A percentile compares a stretch with the other conserved stretches of the same genome.
phyloP scores from a whole-genome alignment of 768 basidiomycete species.

The Sistotremastrum suecicum region DNA sequence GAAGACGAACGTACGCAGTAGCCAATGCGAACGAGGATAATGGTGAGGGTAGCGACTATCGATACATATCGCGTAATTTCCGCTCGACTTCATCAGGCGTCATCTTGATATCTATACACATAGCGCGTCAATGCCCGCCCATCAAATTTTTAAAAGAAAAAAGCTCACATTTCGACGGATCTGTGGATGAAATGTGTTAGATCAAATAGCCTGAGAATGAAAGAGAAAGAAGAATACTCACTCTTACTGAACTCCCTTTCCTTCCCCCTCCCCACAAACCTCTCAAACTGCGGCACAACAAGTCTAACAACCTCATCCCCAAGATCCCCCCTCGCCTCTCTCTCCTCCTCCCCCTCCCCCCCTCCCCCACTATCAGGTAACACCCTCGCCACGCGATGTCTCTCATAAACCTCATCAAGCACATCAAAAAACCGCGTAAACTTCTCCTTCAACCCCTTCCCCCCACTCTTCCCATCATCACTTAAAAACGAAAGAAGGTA shows the following conservation, averaged over 20 bases:
- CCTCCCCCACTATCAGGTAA: conserved; percentile 59
- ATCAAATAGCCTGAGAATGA: conserved; percentile 5
- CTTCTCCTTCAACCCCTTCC: conserved; percentile 63
- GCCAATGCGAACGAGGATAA: too few species aligned
- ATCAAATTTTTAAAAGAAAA: too few species aligned
- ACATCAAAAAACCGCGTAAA: conserved; percentile 72
- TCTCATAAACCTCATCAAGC: conserved; percentile 64
- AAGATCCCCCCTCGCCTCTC: conserved; percentile 47
- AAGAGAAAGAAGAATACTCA: background rate
- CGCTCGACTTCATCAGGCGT: conserved; percentile 58
- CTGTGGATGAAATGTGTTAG: conserved; percentile 18
- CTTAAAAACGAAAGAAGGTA: conserved; percentile 53
- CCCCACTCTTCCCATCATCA: conserved; percentile 36
- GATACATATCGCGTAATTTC: too few species aligned
- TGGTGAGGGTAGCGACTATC: too few species aligned
- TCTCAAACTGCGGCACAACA: conserved; percentile 58
- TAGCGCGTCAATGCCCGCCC: too few species aligned
- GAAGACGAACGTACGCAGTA: too few species aligned
- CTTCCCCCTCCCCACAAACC: conserved; percentile 59
- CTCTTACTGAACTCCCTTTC: conserved; percentile 78
- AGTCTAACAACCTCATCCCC: conserved; percentile 65
- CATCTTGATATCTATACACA: conserved; percentile 62
- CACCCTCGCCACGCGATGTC: conserved; percentile 55
- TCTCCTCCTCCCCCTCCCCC: conserved; percentile 43
- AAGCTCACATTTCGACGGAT: conserved; percentile 68